Base-by-base conservation (phyloP, 345 rosid species). In the Linum trigynum region DNA sequence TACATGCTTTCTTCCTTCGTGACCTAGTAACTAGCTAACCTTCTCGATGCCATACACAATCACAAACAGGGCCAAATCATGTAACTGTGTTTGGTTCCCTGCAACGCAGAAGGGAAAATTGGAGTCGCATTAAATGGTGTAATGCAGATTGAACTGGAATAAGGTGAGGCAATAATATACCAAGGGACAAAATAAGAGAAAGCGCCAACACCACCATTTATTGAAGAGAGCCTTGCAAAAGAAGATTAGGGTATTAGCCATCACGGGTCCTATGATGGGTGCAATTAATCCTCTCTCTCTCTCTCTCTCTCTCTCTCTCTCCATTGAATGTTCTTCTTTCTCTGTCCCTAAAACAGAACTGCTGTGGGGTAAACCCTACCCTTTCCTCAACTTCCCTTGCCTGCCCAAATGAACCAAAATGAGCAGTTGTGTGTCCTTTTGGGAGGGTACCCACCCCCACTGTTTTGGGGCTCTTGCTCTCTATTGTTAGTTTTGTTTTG, bases 231-330 rank as follows among this genome's bases (percentile, higher is more conserved):
- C 32, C 32, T 23, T 23, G 32, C 32, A 17, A 3, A 37, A 32
- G 7, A 57, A 16, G 38, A 23, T 37, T 15, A 57, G 8, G 23
- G 61, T 10, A 32, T 12, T 63, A 50, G 60, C 11, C 8, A 39
- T 75, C 78, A 75, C 78, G 78, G 71, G 74, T 63, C 69, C 50
- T 58, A 59, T 75, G 71, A 62, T 66, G 78, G 8, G 41, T 57
- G 69, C 9, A 53, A 66, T 75, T 40, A 75, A 70, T 75, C 17
- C 65, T 11, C 0, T 32, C 41, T 69, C 65, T 53, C 69, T 62
- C 65, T 74, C 70, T 39, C 59, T n/a, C 65, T 11, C 0, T 32
- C 41, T 69, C 65, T 53, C 69, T 62, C 65, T 74, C 70, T 39
- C 59, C 51, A 65, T 72, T 70, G 55, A 61, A 38, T 53, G 32